Conservation (phyloP, 1,284 basidiomycete genomes). For the Entoloma clypeatum region DNA sequence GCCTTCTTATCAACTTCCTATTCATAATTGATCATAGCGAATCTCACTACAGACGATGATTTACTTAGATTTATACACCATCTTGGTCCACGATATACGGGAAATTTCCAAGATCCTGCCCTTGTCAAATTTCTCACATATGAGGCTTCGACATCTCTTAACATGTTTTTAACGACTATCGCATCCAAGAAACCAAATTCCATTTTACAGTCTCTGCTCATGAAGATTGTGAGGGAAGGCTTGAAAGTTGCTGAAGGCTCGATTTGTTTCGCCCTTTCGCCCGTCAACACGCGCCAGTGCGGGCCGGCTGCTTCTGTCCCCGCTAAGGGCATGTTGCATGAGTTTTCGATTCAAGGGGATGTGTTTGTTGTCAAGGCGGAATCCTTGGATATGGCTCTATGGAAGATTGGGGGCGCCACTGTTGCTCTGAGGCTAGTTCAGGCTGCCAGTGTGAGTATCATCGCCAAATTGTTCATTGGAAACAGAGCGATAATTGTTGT, state of each 20-base stretch:
- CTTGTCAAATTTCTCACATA: conserved; percentile 74
- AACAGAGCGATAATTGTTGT: conserved; percentile 3
- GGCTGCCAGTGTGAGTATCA: conserved; percentile 57
- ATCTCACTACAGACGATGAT: conserved; percentile 48
- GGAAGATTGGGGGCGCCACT: conserved; percentile 81
- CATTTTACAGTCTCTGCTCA: conserved; percentile 34
- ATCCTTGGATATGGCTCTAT: conserved; percentile 74
- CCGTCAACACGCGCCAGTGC: conserved; percentile 28
- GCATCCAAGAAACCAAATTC: conserved; percentile 26
- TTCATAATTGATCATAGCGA: conserved; percentile 8
- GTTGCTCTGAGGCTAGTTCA: conserved; percentile 76
- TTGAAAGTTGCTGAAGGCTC: conserved; percentile 22
- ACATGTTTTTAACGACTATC: conserved; percentile 54
- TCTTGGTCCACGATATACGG: conserved; percentile 70
- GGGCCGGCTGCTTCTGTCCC: conserved; percentile 20
- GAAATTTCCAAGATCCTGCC: conserved; percentile 61
- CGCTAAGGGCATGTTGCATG: conserved; percentile 19
- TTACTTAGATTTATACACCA: conserved; percentile 69
- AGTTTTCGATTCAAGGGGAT: conserved; percentile 49
- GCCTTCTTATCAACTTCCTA: not conserved
- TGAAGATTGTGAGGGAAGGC: conserved; percentile 55
- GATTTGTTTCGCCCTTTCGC: conserved; percentile 38
- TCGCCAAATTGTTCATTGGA: conserved; percentile 2
- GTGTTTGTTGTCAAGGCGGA: conserved; percentile 57
- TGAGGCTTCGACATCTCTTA: conserved; percentile 71